phyloP scores from a whole-genome alignment of 495 filamentous ascomycete species.

The Penicillium daleae region DNA sequence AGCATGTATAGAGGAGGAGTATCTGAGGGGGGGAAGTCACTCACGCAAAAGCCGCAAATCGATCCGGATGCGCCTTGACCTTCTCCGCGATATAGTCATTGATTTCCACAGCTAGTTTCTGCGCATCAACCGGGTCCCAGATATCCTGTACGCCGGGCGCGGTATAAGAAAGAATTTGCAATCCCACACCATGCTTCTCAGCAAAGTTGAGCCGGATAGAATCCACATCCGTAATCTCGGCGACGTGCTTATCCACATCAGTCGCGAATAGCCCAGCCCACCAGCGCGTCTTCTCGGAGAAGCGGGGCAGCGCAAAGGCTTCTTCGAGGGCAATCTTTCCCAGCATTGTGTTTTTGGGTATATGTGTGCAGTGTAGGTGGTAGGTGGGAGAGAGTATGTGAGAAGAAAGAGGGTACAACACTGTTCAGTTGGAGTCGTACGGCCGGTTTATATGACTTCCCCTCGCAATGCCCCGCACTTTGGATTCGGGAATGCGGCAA shows the following conservation, averaged over 20 bases:
- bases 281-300: constrained; percentile 52
- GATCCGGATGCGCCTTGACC: constrained; percentile 52
- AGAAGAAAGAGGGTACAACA: background rate
- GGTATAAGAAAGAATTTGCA: constrained; percentile 45
- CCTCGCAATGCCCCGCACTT: constrained; percentile 8
- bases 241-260: constrained; percentile 44
- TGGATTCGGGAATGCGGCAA: constrained; percentile 1
- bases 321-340: constrained; percentile 58
- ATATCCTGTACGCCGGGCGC: constrained; percentile 64
- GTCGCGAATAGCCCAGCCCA: constrained; percentile 52
- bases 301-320: constrained; percentile 53
- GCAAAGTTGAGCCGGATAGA: constrained; percentile 53
- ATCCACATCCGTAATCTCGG: constrained; percentile 55
- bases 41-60: constrained; percentile 61
- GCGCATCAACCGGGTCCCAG: constrained; percentile 49
- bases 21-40: constrained; percentile 5
- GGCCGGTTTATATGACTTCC: background rate
- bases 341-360: constrained; percentile 41
- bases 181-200: constrained; percentile 62
- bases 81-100: constrained; percentile 62
- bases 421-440: background rate
- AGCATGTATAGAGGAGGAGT: too few relatives aligned
- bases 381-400: background rate
- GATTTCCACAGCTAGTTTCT: constrained; percentile 50
- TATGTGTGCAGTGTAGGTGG: background rate